Conservation (phyloP, 345 rosid species). For the Isatis tinctoria region DNA sequence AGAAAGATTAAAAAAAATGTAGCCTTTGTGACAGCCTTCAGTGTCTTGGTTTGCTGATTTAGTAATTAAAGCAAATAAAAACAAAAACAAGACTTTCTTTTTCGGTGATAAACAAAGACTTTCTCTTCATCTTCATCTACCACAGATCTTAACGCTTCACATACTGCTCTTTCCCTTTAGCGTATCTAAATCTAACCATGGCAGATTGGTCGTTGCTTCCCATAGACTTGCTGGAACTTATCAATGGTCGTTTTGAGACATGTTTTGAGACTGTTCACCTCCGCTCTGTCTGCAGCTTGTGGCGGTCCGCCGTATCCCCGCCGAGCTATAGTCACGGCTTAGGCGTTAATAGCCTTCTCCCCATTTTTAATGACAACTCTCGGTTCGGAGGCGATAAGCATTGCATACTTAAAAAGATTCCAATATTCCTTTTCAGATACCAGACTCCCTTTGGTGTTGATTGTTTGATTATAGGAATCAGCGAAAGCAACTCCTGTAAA, state of each 20-base stretch:
- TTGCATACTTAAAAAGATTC: background rate
- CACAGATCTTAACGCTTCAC: background rate
- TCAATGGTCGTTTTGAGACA: background rate
- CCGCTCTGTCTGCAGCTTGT: background rate
- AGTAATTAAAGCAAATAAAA: too few relatives aligned
- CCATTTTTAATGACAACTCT: background rate
- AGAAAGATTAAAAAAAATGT: too few relatives aligned
- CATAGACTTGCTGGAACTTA: background rate
- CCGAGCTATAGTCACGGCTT: background rate
- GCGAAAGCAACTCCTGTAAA: background rate
- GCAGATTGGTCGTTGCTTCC: background rate
- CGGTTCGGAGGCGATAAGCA: background rate
- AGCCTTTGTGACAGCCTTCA: too few relatives aligned
- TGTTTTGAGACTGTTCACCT: slow-evolving; percentile 16
- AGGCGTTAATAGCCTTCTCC: background rate
- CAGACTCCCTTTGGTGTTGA: slow-evolving; percentile 6
- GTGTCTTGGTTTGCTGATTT: too few relatives aligned
- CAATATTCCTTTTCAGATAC: background rate
- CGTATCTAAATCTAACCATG: background rate
- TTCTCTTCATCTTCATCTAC: background rate
- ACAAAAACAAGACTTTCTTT: too few relatives aligned
- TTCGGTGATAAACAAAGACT: too few relatives aligned
- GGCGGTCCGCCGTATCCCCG: background rate
- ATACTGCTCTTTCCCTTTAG: background rate
- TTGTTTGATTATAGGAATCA: background rate